Conservation (phyloP, 495 filamentous ascomycete species). For the Neurospora sp. region DNA sequence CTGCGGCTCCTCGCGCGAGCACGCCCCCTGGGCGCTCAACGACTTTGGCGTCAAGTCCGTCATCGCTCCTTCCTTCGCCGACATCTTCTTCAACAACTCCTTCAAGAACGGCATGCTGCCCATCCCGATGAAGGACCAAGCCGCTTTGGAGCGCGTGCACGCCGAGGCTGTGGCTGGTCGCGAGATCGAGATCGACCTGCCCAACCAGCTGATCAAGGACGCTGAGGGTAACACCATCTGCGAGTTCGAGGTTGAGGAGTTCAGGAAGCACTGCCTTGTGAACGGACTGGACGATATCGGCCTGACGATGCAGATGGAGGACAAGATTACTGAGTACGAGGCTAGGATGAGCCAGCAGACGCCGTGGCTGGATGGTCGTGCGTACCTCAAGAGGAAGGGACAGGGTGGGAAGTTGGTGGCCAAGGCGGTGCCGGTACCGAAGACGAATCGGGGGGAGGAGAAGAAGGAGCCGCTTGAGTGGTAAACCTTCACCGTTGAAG, state of each 20-base stretch:
- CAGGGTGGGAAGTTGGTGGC: constrained; percentile 59
- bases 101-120: constrained; percentile 99
- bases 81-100: constrained; percentile 99
- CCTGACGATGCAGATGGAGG: constrained; percentile 81
- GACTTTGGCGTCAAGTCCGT: constrained; percentile 94
- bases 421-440: constrained; percentile 78
- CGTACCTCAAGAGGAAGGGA: constrained; percentile 64
- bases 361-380: constrained; percentile 87
- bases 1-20: constrained; percentile 86
- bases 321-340: constrained; percentile 82
- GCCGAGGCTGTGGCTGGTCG: constrained; percentile 71
- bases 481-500: constrained; percentile 31
- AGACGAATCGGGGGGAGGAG: constrained; percentile 80
- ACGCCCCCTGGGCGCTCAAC: constrained; percentile 93
- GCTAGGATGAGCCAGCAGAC: constrained; percentile 61
- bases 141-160: constrained; percentile 57
- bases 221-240: constrained; percentile 60
- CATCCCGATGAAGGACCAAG: constrained; percentile 59
- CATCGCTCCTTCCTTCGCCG: constrained; percentile 91
- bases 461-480: constrained; percentile 86
- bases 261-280: constrained; percentile 86
- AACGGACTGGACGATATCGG: constrained; percentile 97
- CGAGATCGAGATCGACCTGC: constrained; percentile 87
- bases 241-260: constrained; percentile 77
- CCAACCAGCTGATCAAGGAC: constrained; percentile 74